Percentiles rank a stretch among this genome's conserved stretches.
Conservation (phyloP, 805 yeast genomes). For the Hanseniaspora mollemarum region DNA sequence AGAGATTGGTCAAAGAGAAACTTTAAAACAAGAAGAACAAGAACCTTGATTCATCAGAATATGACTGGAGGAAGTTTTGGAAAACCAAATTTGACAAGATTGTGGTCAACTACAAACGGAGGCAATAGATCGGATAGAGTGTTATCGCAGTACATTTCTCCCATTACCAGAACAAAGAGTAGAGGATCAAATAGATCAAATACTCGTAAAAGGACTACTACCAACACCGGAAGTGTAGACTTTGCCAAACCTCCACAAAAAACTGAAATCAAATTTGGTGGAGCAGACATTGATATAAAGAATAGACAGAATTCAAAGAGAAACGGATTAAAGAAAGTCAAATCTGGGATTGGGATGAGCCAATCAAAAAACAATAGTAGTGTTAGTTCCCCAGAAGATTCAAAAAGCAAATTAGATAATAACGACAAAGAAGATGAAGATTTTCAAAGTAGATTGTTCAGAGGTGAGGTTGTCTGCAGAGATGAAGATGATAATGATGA, state of each 20-base stretch:
- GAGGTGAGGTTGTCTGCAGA: constrained; percentile 29
- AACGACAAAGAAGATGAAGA: constrained; percentile 17
- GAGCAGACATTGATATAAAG: constrained; percentile 10
- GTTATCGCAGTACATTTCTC: constrained; percentile 2
- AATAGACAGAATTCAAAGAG: background rate
- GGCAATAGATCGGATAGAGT: background rate
- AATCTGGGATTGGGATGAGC: constrained; percentile 1
- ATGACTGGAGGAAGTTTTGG: constrained; percentile 18
- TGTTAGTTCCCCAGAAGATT: too few relatives aligned
- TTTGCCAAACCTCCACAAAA: constrained; percentile 13
- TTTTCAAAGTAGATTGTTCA: constrained; percentile 29
- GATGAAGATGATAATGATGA: constrained; percentile 23
- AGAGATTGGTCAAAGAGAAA: constrained; percentile 65
- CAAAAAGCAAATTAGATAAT: background rate
- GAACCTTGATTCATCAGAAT: constrained; percentile 28
- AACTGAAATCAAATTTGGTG: constrained; percentile 13
- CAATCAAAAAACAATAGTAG: too few relatives aligned
- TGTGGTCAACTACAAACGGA: background rate
- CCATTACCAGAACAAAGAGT: constrained; percentile 21
- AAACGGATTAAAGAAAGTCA: background rate
- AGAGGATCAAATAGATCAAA: constrained; percentile 4
- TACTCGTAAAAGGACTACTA: background rate
- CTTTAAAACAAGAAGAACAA: constrained; percentile 67
- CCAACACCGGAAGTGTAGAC: background rate
- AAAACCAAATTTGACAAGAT: background rate